Percentiles rank a stretch among this genome's conserved stretches.
Evolutionary conservation across 176 grass and related monocot genomes (phyloP).

Genomic region (Rhynchospora breviuscula): DNA sequence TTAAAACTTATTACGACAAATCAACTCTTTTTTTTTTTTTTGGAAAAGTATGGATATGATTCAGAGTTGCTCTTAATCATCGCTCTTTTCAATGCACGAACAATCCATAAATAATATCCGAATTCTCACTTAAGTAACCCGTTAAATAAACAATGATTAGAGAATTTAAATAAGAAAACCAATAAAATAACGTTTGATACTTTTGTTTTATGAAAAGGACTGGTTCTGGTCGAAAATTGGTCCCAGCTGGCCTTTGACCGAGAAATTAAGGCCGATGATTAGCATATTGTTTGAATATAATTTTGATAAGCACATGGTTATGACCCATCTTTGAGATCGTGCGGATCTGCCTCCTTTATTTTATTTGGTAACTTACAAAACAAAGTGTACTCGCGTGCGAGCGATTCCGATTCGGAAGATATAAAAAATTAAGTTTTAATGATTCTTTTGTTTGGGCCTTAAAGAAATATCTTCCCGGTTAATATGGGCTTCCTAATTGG

Average conservation of each 20-base stretch:
- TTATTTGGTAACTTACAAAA: neutral
- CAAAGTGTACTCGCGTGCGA: too few relatives aligned
- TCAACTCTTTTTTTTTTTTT: too few relatives aligned
- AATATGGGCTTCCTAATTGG: neutral
- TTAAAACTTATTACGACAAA: too few relatives aligned
- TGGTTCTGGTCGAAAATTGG: neutral
- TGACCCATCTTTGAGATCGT: constrained; percentile 6
- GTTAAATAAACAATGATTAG: neutral
- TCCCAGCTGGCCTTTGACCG: constrained; percentile 1
- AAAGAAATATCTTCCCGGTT: neutral
- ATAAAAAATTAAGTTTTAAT: too few relatives aligned
- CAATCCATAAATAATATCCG: neutral
- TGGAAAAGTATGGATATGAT: too few relatives aligned
- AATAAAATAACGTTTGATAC: neutral
- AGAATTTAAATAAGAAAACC: neutral
- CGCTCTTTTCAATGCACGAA: neutral
- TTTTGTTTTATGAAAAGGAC: neutral
- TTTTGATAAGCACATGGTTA: constrained; percentile 23
- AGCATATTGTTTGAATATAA: constrained; percentile 12
- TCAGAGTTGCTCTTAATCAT: neutral
- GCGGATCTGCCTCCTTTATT: constrained; percentile 20
- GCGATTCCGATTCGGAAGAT: too few relatives aligned
- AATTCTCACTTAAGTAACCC: neutral
- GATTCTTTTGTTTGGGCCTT: neutral
- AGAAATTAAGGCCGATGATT: constrained; percentile 12